Conservation (phyloP, 352 stramenopile genomes). For the Globisporangium perplexum region DNA sequence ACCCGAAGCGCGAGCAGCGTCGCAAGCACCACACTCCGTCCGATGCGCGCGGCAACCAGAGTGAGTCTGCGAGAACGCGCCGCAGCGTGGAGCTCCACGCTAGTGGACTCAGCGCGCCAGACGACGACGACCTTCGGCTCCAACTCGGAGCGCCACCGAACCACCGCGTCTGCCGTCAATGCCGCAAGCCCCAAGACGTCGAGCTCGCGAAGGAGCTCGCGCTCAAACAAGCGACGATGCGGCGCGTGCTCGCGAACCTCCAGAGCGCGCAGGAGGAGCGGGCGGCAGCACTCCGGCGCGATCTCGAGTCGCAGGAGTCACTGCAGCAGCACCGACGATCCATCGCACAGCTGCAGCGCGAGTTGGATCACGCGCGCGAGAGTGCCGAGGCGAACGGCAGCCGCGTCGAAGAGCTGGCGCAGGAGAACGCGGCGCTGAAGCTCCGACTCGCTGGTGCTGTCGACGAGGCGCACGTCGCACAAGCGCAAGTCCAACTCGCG, state of each 20-base stretch:
- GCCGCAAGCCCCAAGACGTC: conserved; percentile 21
- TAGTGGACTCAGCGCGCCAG: no score
- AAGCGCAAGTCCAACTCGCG: conserved; percentile 3
- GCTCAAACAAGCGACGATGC: conserved; percentile 19
- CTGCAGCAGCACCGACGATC: conserved; percentile 3
- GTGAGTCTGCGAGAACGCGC: not conserved
- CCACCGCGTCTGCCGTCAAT: conserved; percentile 27
- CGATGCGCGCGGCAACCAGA: not conserved
- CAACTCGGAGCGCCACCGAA: not conserved
- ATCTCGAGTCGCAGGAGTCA: not conserved
- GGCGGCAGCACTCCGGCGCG: not conserved
- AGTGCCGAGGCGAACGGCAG: not conserved
- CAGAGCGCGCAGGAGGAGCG: conserved; percentile 17
- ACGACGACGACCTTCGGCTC: not conserved
- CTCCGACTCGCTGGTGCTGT: conserved; percentile 1
- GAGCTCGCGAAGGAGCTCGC: conserved; percentile 27
- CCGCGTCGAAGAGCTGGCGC: conserved; percentile 1
- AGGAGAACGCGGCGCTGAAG: conserved; percentile 4
- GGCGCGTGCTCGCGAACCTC: conserved; percentile 19
- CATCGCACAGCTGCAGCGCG: conserved; percentile 3
- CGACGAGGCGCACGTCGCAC: conserved; percentile 5
- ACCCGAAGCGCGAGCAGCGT: not conserved
- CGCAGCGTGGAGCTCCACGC: no score
- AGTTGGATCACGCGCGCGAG: conserved; percentile 1
- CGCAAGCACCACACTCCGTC: not conserved